Evolutionary conservation across 2,329 filamentous ascomycete species (phyloP).

Genomic region (Xylariaceae sp.): DNA sequence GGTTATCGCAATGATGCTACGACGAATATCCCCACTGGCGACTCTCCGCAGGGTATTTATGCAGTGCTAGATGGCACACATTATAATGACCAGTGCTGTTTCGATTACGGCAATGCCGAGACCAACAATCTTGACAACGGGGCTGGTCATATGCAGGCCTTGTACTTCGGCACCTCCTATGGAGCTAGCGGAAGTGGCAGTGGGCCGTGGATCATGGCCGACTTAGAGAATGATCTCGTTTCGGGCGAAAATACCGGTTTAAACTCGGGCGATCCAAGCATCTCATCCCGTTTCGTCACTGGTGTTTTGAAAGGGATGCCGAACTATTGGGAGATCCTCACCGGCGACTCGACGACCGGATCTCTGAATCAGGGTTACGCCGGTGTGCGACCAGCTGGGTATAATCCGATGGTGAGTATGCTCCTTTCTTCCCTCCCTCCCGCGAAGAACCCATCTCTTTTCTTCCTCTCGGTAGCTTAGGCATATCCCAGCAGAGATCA

Average conservation of each 20-base stretch:
- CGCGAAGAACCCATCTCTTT: no score
- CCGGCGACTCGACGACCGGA: conserved; percentile 51
- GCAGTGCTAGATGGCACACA: conserved; percentile 56
- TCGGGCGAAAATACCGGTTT: conserved; percentile 43
- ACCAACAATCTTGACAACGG: conserved; percentile 49
- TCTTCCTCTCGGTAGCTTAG: background rate
- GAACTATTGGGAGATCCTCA: conserved; percentile 56
- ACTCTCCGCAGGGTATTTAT: conserved; percentile 56
- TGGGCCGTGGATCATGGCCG: conserved; percentile 65
- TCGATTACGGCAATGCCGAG: conserved; percentile 55
- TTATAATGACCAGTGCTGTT: conserved; percentile 53
- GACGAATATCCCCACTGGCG: conserved; percentile 49
- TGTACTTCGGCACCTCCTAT: conserved; percentile 57
- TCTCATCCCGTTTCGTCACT: conserved; percentile 53
- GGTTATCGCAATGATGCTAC: conserved; percentile 58
- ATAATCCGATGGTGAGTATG: background rate
- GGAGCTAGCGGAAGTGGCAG: conserved; percentile 52
- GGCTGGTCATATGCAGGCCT: conserved; percentile 63
- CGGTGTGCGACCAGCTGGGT: conserved; percentile 45
- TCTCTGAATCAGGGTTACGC: conserved; percentile 54
- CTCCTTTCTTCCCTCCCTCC: background rate
- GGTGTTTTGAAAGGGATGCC: conserved; percentile 52
- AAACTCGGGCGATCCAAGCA: conserved; percentile 49
- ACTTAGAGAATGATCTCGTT: conserved; percentile 63
- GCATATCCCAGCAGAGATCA: background rate